Evolutionary conservation across 768 basidiomycete species (phyloP).

Genomic region (Boletus subparvulus): DNA sequence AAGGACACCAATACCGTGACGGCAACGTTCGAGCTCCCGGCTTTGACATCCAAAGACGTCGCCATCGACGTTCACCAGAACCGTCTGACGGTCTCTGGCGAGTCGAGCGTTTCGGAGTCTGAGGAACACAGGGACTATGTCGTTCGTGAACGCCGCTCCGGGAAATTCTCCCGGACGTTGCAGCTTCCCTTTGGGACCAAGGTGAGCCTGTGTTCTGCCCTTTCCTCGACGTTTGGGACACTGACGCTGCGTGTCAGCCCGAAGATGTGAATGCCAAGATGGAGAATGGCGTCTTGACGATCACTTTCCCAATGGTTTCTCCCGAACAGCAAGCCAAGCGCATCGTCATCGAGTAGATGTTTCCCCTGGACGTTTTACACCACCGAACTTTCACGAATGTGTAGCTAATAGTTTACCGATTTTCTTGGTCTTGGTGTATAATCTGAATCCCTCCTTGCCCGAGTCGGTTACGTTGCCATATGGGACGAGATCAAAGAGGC

Average conservation of each 20-base stretch:
- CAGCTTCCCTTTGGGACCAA: constrained; percentile 37
- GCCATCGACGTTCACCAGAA: constrained; percentile 47
- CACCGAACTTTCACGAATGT: too few relatives aligned
- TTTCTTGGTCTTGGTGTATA: too few relatives aligned
- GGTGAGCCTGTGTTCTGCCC: constrained; percentile 24
- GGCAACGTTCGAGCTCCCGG: constrained; percentile 56
- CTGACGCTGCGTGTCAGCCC: constrained; percentile 26
- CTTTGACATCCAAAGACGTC: constrained; percentile 49
- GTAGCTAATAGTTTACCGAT: too few relatives aligned
- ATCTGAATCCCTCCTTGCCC: too few relatives aligned
- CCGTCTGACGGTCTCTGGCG: constrained; percentile 48
- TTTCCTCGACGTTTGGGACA: neutral
- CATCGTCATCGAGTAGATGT: neutral
- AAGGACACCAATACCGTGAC: constrained; percentile 42
- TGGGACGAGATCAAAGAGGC: too few relatives aligned
- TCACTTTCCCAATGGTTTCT: constrained; percentile 47
- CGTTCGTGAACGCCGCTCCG: constrained; percentile 45
- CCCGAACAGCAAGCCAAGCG: constrained; percentile 34
- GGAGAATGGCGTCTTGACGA: constrained; percentile 46
- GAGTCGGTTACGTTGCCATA: too few relatives aligned
- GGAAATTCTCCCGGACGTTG: constrained; percentile 40
- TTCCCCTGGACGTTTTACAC: too few relatives aligned
- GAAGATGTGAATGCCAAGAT: constrained; percentile 48
- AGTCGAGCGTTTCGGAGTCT: constrained; percentile 33
- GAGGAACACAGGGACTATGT: constrained; percentile 39